Evolutionary conservation across 176 grass and related monocot species (phyloP).

Genomic region (Phragmites australis): DNA sequence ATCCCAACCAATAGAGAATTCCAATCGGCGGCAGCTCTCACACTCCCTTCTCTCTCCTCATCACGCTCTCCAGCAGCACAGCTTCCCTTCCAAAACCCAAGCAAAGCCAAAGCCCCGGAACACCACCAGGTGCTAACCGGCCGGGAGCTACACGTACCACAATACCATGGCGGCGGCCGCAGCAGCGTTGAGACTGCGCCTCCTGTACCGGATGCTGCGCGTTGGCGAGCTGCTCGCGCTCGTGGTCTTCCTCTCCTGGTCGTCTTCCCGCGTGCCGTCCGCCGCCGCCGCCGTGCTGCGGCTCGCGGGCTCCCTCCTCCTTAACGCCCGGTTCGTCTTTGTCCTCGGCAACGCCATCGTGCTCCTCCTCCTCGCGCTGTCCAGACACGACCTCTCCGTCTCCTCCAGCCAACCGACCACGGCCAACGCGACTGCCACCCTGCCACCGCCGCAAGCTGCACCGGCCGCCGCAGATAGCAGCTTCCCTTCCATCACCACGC

Average conservation of each 20-base stretch:
- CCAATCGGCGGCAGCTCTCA: not conserved
- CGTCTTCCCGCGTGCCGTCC: slow-evolving; percentile 51
- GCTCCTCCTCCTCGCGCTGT: slow-evolving; percentile 71
- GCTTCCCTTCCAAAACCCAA: slow-evolving; percentile 10
- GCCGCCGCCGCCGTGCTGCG: slow-evolving; percentile 44
- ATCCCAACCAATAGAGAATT: slow-evolving; percentile 26
- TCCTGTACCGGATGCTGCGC: slow-evolving; percentile 73
- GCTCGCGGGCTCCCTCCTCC: slow-evolving; percentile 43
- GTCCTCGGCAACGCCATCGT: slow-evolving; percentile 86
- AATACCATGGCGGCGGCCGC: slow-evolving; percentile 38
- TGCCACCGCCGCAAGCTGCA: not conserved
- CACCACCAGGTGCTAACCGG: not conserved
- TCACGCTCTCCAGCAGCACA: not conserved
- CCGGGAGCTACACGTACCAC: not conserved
- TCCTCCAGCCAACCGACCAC: not conserved
- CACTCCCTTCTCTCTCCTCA: not conserved
- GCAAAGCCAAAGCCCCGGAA: slow-evolving; percentile 17
- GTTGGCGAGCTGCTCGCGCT: slow-evolving; percentile 60
- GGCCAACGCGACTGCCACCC: accelerated
- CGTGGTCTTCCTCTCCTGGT: slow-evolving; percentile 58
- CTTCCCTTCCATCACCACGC: not conserved
- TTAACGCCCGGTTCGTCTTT: slow-evolving; percentile 69
- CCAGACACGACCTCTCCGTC: slow-evolving; percentile 44
- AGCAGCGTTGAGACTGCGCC: slow-evolving; percentile 52
- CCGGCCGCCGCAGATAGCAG: not conserved